Conservation (phyloP, 139 green algal species). For the Chlorella sorokiniana region DNA sequence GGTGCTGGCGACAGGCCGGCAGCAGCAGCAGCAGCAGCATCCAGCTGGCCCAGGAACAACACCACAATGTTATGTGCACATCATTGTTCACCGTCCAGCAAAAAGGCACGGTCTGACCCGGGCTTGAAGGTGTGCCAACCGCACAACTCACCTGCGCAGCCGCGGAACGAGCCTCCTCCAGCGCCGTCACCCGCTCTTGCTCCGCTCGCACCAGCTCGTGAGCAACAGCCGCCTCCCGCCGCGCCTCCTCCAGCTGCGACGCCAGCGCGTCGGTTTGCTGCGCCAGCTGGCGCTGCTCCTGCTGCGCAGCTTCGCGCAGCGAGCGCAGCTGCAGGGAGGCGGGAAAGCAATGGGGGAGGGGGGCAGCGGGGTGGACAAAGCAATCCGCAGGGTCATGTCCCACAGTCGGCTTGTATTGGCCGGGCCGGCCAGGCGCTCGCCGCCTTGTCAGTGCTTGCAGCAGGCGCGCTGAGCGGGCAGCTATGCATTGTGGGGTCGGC, state of each 20-base stretch:
- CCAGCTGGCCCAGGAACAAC: not conserved
- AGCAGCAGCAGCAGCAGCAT: not conserved
- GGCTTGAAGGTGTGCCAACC: not conserved
- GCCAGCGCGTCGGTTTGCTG: not conserved
- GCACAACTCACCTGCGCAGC: not conserved
- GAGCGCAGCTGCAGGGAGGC: not conserved
- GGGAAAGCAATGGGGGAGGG: too few species aligned
- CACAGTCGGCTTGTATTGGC: too few species aligned
- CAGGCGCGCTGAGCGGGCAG: too few species aligned
- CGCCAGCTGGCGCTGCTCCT: not conserved
- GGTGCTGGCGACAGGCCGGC: too few species aligned
- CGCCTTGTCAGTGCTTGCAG: too few species aligned
- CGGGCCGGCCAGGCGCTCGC: too few species aligned
- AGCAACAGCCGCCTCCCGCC: not conserved
- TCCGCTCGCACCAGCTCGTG: not conserved
- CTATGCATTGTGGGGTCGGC: too few species aligned
- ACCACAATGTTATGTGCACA: not conserved
- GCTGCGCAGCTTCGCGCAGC: not conserved
- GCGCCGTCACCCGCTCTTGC: not conserved
- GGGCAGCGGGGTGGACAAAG: too few species aligned
- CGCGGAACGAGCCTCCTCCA: not conserved
- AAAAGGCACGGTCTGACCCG: not conserved
- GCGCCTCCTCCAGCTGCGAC: not conserved
- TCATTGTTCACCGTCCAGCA: not conserved
- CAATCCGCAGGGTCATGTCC: too few species aligned